A percentile compares a stretch with the other conserved stretches of the same genome.
phyloP scores from a whole-genome alignment of 108 stramenopile species.

The Pseudonitzschia delicatissima region DNA sequence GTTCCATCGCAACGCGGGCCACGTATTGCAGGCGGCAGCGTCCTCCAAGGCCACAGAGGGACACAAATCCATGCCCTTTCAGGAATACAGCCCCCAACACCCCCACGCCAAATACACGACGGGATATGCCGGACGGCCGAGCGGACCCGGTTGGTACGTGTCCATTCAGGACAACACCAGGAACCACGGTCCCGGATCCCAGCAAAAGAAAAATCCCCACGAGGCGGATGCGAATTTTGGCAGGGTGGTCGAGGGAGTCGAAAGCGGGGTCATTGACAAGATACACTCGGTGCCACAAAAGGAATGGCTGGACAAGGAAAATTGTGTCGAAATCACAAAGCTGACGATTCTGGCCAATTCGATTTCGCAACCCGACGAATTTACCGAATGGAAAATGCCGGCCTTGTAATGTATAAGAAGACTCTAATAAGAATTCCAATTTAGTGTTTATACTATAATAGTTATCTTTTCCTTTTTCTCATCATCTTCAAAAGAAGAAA shows the following conservation, averaged over 20 bases:
- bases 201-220: constrained; percentile 79
- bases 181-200: constrained; percentile 82
- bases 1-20: constrained; percentile 81
- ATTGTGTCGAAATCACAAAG: constrained; percentile 49
- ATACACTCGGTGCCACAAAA: constrained; percentile 59
- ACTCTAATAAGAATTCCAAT: no score
- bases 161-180: constrained; percentile 66
- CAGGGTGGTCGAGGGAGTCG: constrained; percentile 37
- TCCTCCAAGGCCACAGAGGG: constrained; percentile 29
- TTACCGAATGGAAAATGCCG: constrained; percentile 19
- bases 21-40: constrained; percentile 75
- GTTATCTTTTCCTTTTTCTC: no score
- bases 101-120: constrained; percentile 79
- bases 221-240: constrained; percentile 93
- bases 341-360: constrained; percentile 53
- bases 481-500: no score
- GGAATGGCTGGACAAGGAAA: constrained; percentile 51
- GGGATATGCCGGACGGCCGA: constrained; percentile 87
- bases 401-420: no score
- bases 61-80: constrained; percentile 65
- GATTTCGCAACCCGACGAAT: constrained; percentile 5
- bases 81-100: constrained; percentile 74
- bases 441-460: no score
- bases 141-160: constrained; percentile 81
- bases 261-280: constrained; percentile 18